These are phyloP conservation scores for Benincasa hispida DNA, from an alignment of 306 rosid species.

Conservation along the genomic window DNA sequence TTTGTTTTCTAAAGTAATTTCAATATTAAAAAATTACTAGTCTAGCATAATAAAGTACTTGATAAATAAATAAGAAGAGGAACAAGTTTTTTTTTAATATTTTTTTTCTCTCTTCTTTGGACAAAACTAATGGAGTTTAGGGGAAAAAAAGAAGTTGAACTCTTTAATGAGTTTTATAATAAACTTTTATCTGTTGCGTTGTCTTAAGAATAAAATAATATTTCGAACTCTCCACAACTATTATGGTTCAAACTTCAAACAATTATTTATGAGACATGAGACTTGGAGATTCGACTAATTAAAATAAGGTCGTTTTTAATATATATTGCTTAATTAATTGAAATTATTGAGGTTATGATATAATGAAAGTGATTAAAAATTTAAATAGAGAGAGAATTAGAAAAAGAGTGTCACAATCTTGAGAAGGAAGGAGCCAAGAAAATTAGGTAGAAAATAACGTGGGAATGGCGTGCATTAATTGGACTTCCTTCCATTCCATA, in stretches of 20 bases:
- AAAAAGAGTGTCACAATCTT: background rate
- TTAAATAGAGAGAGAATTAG: background rate
- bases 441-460: slow-evolving; percentile 8
- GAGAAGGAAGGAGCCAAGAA: background rate
- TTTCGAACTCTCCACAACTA: background rate
- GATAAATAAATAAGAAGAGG: background rate
- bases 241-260: background rate
- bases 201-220: background rate
- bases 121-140: background rate
- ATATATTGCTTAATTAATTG: background rate
- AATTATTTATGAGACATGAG: background rate
- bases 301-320: background rate
- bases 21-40: background rate
- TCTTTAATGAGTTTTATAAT: no score
- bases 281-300: background rate
- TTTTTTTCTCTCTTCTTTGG: no score
- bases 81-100: no score
- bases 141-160: no score
- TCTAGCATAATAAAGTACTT: background rate
- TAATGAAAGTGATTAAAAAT: background rate
- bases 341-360: background rate
- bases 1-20: background rate
- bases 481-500: slow-evolving; percentile 3
- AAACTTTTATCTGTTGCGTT: background rate
- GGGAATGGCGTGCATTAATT: slow-evolving; percentile 10